Percentiles rank a stretch among this genome's conserved stretches.
phyloP scores from a whole-genome alignment of 805 yeast genomes.

The Yamadazyma ubonensis region DNA sequence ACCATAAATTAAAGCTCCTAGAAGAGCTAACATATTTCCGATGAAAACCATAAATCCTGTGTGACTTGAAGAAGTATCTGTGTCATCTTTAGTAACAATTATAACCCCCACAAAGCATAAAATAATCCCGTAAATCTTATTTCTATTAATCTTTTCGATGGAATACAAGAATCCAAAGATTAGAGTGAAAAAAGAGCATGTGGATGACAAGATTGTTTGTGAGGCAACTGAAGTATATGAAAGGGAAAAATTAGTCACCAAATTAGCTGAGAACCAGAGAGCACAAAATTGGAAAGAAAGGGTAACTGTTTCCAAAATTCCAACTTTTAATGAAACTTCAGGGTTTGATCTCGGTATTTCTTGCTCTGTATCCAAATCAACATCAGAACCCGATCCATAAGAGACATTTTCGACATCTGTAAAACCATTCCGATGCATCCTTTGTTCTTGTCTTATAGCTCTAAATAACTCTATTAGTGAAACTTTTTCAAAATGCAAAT shows the following conservation, averaged over 20 bases:
- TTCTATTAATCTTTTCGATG: constrained; percentile 63
- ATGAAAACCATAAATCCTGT: constrained; percentile 34
- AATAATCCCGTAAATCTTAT: constrained; percentile 67
- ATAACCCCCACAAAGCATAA: constrained; percentile 77
- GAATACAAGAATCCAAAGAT: constrained; percentile 71
- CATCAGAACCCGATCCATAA: constrained; percentile 13
- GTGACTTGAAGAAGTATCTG: constrained; percentile 32
- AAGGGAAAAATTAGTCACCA: constrained; percentile 83
- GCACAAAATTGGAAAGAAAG: constrained; percentile 80
- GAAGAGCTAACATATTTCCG: constrained; percentile 79
- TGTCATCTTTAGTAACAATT: constrained; percentile 73
- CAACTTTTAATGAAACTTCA: constrained; percentile 23
- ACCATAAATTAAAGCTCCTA: constrained; percentile 90
- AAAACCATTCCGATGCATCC: not conserved
- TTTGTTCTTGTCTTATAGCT: constrained; percentile 21
- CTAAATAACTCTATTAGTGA: constrained; percentile 22
- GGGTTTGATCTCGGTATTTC: not conserved
- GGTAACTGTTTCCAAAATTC: constrained; percentile 62
- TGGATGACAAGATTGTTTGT: constrained; percentile 89
- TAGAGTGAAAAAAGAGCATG: constrained; percentile 90
- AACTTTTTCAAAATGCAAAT: constrained; percentile 31
- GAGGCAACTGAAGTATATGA: constrained; percentile 90
- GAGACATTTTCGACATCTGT: constrained; percentile 8
- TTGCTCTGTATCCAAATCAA: not conserved
- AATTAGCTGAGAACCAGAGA: constrained; percentile 88